Percentiles rank a stretch among this genome's conserved stretches.
phyloP scores from a whole-genome alignment of 805 yeast species.

The Huiozyma naganishii region DNA sequence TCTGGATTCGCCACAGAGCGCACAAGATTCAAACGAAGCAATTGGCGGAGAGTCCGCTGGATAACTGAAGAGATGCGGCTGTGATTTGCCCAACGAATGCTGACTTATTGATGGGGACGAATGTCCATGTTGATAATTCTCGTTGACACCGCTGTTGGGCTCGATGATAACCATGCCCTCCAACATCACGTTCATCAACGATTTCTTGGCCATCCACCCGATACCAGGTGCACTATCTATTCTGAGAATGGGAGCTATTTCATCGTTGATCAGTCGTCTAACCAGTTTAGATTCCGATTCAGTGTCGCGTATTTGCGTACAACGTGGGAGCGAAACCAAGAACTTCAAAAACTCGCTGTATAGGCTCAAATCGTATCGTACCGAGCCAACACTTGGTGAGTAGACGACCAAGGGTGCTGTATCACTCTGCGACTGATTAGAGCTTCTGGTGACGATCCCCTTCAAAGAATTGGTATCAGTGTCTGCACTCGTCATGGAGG shows the following conservation, averaged over 20 bases:
- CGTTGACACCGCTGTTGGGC: conserved; percentile 79
- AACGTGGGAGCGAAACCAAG: conserved; percentile 26
- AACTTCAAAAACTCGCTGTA: conserved; percentile 32
- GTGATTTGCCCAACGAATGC: conserved; percentile 8
- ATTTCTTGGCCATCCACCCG: conserved; percentile 49
- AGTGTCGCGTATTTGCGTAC: conserved; percentile 31
- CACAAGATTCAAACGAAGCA: conserved; percentile 66
- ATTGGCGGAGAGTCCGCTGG: conserved; percentile 51
- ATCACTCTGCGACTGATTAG: conserved; percentile 2
- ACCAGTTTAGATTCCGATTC: conserved; percentile 42
- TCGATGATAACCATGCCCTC: conserved; percentile 78
- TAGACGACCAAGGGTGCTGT: conserved; percentile 18
- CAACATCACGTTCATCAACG: conserved; percentile 53
- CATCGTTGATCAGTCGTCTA: conserved; percentile 59
- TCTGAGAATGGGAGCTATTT: conserved; percentile 63
- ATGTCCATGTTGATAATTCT: conserved; percentile 42
- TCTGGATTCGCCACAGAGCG: conserved; percentile 74
- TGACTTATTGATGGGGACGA: conserved; percentile 6
- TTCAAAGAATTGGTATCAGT: conserved; percentile 14
- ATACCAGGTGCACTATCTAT: conserved; percentile 55
- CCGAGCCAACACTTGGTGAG: conserved; percentile 32
- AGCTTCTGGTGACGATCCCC: conserved; percentile 8
- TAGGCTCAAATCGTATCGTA: conserved; percentile 33
- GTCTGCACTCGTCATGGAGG: conserved; percentile 6
- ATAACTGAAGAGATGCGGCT: conserved; percentile 32